phyloP scores from a whole-genome alignment of 495 filamentous ascomycete species.

The Lepidopterella palustris region DNA sequence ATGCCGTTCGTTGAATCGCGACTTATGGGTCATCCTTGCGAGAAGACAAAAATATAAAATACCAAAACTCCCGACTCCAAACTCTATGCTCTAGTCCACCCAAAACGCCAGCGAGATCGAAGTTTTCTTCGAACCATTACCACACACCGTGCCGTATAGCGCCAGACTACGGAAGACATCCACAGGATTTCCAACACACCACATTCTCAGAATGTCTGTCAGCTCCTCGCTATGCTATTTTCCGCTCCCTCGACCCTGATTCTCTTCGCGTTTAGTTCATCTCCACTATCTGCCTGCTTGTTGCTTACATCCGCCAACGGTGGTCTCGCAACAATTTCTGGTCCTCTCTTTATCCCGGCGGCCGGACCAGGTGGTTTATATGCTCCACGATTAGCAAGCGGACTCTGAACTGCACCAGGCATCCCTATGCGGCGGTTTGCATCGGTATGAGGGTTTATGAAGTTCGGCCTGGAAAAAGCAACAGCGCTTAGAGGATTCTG shows the following conservation, averaged over 20 bases:
- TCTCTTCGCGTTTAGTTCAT: constrained; percentile 18
- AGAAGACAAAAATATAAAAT: too few relatives aligned
- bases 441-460: constrained; percentile 66
- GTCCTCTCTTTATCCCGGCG: constrained; percentile 24
- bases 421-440: constrained; percentile 66
- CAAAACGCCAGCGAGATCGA: background rate
- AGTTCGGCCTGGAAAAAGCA: constrained; percentile 42
- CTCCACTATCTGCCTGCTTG: constrained; percentile 13
- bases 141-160: too few relatives aligned
- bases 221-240: background rate
- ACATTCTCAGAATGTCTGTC: background rate
- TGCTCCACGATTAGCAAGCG: constrained; percentile 49
- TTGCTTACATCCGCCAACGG: constrained; percentile 40
- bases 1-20: too few relatives aligned
- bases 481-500: background rate
- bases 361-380: constrained; percentile 49
- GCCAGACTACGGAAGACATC: too few relatives aligned
- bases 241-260: constrained; percentile 9
- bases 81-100: background rate
- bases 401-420: constrained; percentile 50
- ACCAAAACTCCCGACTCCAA: too few relatives aligned
- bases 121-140: background rate
- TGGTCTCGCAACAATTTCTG: constrained; percentile 10
- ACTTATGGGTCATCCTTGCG: too few relatives aligned
- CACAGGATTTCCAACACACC: too few relatives aligned